phyloP scores from a whole-genome alignment of 495 filamentous ascomycete species.

The Neurospora sublineolata region DNA sequence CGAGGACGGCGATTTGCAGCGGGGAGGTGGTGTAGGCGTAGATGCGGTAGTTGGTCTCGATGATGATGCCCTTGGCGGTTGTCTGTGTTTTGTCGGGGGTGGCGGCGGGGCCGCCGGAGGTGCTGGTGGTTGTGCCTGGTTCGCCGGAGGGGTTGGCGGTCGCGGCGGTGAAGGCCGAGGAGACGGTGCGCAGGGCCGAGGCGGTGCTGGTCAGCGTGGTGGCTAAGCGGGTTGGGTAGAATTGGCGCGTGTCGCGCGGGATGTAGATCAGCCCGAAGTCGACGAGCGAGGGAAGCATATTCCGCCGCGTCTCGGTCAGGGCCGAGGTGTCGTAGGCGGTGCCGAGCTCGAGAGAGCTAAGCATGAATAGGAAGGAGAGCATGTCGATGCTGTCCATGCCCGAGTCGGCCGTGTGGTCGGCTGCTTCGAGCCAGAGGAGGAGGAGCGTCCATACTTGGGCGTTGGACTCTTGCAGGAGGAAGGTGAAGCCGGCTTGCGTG shows the following conservation, averaged over 20 bases:
- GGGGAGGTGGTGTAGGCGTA: constrained; percentile 93
- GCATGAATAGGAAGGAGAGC: constrained; percentile 88
- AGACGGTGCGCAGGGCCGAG: constrained; percentile 54
- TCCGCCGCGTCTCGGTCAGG: constrained; percentile 66
- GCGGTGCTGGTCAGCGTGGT: constrained; percentile 83
- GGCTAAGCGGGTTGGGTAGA: constrained; percentile 89
- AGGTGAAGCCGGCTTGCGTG: constrained; percentile 85
- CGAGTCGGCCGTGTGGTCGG: constrained; percentile 40
- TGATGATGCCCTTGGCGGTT: constrained; percentile 64
- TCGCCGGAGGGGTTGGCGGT: constrained; percentile 33
- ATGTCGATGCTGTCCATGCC: constrained; percentile 83
- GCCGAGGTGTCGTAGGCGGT: constrained; percentile 73
- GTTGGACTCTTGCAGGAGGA: constrained; percentile 87
- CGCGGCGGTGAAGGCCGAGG: constrained; percentile 39
- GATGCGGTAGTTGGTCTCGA: constrained; percentile 97
- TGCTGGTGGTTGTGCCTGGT: constrained; percentile 14
- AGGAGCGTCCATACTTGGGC: constrained; percentile 93
- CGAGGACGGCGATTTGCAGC: constrained; percentile 86
- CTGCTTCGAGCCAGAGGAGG: constrained; percentile 81
- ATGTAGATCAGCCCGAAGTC: constrained; percentile 85
- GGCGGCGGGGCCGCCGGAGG: constrained; percentile 22
- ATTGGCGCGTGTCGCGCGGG: constrained; percentile 45
- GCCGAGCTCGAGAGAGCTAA: constrained; percentile 87
- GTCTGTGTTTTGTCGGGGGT: constrained; percentile 9
- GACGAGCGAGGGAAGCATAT: constrained; percentile 72